A percentile compares a stretch with the other conserved stretches of the same genome.
phyloP scores from a whole-genome alignment of 345 rosid genomes.

The Pugionium dolabratum region DNA sequence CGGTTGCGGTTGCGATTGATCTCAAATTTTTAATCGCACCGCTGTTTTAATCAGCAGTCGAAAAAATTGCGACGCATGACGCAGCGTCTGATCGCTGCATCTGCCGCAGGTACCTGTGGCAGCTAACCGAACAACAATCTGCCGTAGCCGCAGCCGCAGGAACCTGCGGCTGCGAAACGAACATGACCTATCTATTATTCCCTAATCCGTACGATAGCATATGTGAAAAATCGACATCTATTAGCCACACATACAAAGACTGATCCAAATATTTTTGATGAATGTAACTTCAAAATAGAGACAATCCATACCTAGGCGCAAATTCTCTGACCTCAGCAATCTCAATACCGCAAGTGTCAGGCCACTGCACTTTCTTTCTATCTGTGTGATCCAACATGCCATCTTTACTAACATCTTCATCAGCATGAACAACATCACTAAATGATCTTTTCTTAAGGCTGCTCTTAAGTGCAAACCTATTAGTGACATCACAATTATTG shows the following conservation, averaged over 20 bases:
- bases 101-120: no score
- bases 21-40: no score
- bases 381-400: slow-evolving; percentile 50
- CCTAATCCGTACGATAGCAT: no score
- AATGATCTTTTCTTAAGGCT: slow-evolving; percentile 70
- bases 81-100: no score
- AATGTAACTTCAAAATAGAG: not conserved
- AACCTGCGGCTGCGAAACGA: no score
- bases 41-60: no score
- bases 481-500: slow-evolving; percentile 43
- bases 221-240: not conserved
- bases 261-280: not conserved
- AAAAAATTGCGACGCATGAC: no score
- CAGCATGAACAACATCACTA: slow-evolving; percentile 32
- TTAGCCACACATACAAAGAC: not conserved
- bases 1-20: no score
- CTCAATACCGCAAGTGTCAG: slow-evolving; percentile 82
- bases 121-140: no score
- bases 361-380: slow-evolving; percentile 94
- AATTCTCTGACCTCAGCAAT: slow-evolving; percentile 88
- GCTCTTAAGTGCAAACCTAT: slow-evolving; percentile 63
- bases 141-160: no score
- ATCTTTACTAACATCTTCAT: slow-evolving; percentile 38
- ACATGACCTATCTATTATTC: no score
- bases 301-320: slow-evolving; percentile 79